A percentile compares a stretch with the other conserved stretches of the same genome.
Conservation (phyloP, 768 basidiomycete genomes). For the Lepiota venenata region DNA sequence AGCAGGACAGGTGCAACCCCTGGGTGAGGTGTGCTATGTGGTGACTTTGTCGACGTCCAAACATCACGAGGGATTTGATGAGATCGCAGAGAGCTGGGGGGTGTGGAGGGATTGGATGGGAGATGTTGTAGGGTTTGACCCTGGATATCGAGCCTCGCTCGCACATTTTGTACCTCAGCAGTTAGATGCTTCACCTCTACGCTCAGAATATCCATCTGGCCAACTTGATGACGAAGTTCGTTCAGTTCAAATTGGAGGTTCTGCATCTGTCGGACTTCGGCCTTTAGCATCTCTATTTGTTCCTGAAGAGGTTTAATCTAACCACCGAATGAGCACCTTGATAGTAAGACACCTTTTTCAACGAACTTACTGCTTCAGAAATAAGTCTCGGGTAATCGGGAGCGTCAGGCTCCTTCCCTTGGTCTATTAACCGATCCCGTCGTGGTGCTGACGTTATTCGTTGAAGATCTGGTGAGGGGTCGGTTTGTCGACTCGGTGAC, state of each 20-base stretch:
- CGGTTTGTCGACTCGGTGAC: not conserved
- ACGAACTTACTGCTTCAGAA: not conserved
- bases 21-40: constrained; percentile 25
- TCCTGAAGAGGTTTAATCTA: constrained; percentile 15
- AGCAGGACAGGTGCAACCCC: constrained; percentile 45
- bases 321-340: constrained; percentile 12
- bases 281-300: constrained; percentile 22
- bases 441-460: not conserved
- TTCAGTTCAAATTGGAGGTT: constrained; percentile 20
- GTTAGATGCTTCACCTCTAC: too few relatives aligned
- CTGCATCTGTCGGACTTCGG: constrained; percentile 19
- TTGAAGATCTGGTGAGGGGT: not conserved
- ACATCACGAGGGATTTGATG: constrained; percentile 4
- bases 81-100: not conserved
- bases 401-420: not conserved
- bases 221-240: constrained; percentile 15
- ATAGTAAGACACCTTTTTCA: too few relatives aligned
- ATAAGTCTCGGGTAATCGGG: constrained; percentile 3
- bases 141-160: not conserved
- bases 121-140: not conserved
- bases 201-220: not conserved
- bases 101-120: constrained; percentile 15
- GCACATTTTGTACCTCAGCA: too few relatives aligned
- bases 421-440: not conserved
- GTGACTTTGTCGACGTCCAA: constrained; percentile 8